phyloP scores from a whole-genome alignment of 2,329 filamentous ascomycete species.

The Lecanicillium sp. region DNA sequence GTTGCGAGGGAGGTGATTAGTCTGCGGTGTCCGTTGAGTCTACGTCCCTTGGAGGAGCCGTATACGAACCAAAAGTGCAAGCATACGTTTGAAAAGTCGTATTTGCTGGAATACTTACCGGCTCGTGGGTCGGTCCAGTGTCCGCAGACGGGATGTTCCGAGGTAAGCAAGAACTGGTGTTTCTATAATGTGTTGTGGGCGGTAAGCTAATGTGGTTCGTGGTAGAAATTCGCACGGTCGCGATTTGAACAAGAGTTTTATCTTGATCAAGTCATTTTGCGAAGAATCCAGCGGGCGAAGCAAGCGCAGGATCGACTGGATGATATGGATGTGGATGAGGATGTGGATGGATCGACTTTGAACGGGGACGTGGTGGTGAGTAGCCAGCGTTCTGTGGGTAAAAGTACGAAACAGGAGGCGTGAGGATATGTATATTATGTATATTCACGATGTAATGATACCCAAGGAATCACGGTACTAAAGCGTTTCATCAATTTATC shows the following conservation, averaged over 20 bases:
- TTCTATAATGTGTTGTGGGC: neutral
- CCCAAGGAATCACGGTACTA: no score
- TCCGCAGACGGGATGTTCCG: conserved; percentile 55
- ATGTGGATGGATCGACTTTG: conserved; percentile 3
- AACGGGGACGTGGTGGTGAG: neutral
- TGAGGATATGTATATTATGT: neutral
- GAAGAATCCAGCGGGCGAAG: conserved; percentile 48
- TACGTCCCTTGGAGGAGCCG: conserved; percentile 56
- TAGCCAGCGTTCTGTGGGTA: neutral
- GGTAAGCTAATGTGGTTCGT: neutral
- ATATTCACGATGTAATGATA: no score
- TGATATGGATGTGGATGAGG: conserved; percentile 27
- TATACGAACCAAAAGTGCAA: conserved; percentile 59
- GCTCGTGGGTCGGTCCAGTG: conserved; percentile 39
- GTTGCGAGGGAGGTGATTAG: conserved; percentile 55
- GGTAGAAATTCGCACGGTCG: conserved; percentile 36
- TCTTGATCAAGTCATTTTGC: conserved; percentile 46
- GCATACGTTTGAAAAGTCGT: conserved; percentile 62
- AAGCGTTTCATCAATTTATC: no score
- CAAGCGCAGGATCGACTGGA: conserved; percentile 33
- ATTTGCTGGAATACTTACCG: conserved; percentile 51
- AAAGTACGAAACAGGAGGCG: conserved; percentile 1
- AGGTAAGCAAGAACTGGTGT: conserved; percentile 30
- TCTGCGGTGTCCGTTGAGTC: conserved; percentile 61
- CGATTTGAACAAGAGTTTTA: conserved; percentile 40